Base-by-base conservation (phyloP, 2,329 filamentous ascomycete species). In the Trichoderma koningii region DNA sequence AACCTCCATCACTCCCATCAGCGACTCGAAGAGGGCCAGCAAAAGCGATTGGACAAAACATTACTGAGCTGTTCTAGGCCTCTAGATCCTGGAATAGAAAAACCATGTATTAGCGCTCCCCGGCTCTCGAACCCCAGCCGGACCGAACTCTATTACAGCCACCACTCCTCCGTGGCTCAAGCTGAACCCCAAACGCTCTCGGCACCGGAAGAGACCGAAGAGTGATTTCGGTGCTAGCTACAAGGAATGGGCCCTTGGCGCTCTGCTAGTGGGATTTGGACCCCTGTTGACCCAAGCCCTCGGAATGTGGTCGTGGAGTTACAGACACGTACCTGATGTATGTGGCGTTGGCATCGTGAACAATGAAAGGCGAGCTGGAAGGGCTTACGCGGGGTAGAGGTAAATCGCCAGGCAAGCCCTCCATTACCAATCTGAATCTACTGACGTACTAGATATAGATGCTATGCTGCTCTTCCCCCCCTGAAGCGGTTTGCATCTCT, bases 321-420 rank as follows among this genome's bases (percentile, higher is more conserved):
- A n/a, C 3, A 26, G 26, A n/a, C 19, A 6, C n/a, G 44, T 34
- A 34, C 30, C 30, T 34, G 12, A 47, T 23, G 28, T 55, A 63
- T 28, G 30, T 63, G 26, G 14, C 19, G 60, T 38, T 26, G 15
- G 14, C 19, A 53, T 52, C 10, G 5, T 17, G 17, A 55, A 55
- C 48, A 38, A 38, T 15, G n/a, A 26, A 51, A 38, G 42, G 23
- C 30, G 34, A 28, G 56, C 17, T 17, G 38, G 34, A 47, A 53
- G 15, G 23, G 41, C n/a, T 19, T 47, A 48, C 52, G 60, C 60
- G 60, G 60, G 60, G 60, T 63, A 63, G 28, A 19, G 17, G 42
- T 28, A 14, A 38, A 38, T 14, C 4, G 34, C n/a, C 28, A 50
- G 42, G 34, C 55, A 41, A 50, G 5, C 19, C 19, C n/a, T 38